Evolutionary conservation across 2,329 filamentous ascomycete species (phyloP), one percentile per base, ranked within the genome.

Genomic region (Thyridium curvatum): DNA sequence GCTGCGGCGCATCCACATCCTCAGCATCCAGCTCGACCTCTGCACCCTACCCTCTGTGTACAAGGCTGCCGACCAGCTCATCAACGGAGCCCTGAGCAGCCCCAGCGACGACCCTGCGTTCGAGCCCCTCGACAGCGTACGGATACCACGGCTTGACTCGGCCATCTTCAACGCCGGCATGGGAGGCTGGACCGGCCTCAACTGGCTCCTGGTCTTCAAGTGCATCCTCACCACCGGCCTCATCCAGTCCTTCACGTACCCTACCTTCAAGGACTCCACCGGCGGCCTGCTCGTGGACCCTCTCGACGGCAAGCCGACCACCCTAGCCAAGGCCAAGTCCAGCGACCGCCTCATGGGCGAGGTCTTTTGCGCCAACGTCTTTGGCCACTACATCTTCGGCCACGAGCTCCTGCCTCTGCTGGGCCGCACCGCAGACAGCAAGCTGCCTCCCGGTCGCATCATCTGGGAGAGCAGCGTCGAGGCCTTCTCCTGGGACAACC

Each of bases 391-490:
- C 58, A 66, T 96, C 53, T 78, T 98, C 17, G 78, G 79, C 13
- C 90, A 95, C 59, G 79, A 83, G 54, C 72, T 97, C 10, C 73
- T 84, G 48, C 84, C 87, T 0, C 68, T 96, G 10, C 72, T 98
- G 50, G 65, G 68, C 51, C 67, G 77, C 55, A 33, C n/a, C 26
- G 21, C 15, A 31, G 46, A 61, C 41, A 46, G 61, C 30, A 6
- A 10, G 6, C 55, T 67, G 4, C 41, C 62, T 1, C 66, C 68
- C 0, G 85, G 80, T 8, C 79, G 88, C 37, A 74, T 98, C 38
- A 75, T 97, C 46, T 97, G 91, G 90, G 79, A 89, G 9, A 86
- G 84, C 45, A 94, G 85, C 52, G 65, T 96, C 35, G 90, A 95
- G 53, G 81, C 84, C 12, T 55, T 38, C 13, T 32, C 62, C 32